Evolutionary conservation across 768 basidiomycete species (phyloP).

Genomic region (Chalciporus pseudorubinellus): DNA sequence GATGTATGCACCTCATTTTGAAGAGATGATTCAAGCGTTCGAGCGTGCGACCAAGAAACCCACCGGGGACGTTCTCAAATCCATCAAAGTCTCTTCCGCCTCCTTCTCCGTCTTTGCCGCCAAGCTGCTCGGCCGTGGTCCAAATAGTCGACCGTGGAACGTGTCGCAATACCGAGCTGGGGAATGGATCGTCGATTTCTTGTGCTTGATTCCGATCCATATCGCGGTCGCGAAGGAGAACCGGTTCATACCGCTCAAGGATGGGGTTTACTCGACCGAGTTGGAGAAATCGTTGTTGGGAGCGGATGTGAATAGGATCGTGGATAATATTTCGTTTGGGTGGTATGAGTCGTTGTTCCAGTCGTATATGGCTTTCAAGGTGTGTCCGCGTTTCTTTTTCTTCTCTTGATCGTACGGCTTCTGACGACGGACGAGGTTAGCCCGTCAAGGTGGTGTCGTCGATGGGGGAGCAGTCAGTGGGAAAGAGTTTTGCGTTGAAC

Average conservation of each 20-base stretch:
- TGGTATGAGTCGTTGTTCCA: slow-evolving; percentile 67
- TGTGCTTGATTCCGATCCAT: slow-evolving; percentile 65
- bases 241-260: slow-evolving; percentile 58
- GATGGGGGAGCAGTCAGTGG: slow-evolving; percentile 68
- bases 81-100: slow-evolving; percentile 26
- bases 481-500: slow-evolving; percentile 57
- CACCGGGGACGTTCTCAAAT: slow-evolving; percentile 39
- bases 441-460: slow-evolving; percentile 65
- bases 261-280: slow-evolving; percentile 50
- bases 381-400: slow-evolving; percentile 10
- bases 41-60: slow-evolving; percentile 49
- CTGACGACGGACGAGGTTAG: slow-evolving; percentile 28
- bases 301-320: slow-evolving; percentile 56
- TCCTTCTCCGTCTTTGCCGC: slow-evolving; percentile 19
- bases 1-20: slow-evolving; percentile 40
- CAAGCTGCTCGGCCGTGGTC: neutral
- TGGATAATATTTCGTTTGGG: slow-evolving; percentile 54
- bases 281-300: slow-evolving; percentile 55
- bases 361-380: slow-evolving; percentile 60
- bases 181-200: slow-evolving; percentile 58
- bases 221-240: slow-evolving; percentile 60
- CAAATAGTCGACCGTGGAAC: slow-evolving; percentile 10
- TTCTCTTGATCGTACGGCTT: too few relatives aligned
- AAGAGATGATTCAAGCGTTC: slow-evolving; percentile 40
- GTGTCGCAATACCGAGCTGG: slow-evolving; percentile 42